These are phyloP conservation scores for Carpinus viminea DNA, from an alignment of 306 rosid species.

Conservation along the genomic window DNA sequence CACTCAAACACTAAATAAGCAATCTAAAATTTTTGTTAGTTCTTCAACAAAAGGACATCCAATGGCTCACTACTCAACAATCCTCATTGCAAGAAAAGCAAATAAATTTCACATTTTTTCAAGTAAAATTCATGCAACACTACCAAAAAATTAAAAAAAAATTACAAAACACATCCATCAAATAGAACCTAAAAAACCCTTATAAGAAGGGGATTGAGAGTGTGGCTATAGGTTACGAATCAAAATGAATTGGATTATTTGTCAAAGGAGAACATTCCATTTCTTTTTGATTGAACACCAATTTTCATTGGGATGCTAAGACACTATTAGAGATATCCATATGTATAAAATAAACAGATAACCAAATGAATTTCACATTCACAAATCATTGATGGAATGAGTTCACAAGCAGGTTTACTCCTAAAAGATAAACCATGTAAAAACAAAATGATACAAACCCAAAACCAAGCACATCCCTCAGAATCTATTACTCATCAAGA, in stretches of 20 bases:
- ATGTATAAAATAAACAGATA: background rate
- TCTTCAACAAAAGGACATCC: background rate
- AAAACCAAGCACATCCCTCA: slow-evolving; percentile 42
- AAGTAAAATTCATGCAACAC: background rate
- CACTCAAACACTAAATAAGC: too few relatives aligned
- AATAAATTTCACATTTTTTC: background rate
- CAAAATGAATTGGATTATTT: background rate
- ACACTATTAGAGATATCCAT: background rate
- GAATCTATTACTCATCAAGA: slow-evolving; percentile 41
- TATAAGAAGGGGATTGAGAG: background rate
- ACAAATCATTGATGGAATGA: background rate
- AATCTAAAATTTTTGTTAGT: background rate
- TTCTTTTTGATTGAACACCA: background rate
- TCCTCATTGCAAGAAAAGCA: background rate
- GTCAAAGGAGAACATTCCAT: background rate
- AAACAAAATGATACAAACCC: background rate
- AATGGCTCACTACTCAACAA: background rate
- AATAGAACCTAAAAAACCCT: background rate
- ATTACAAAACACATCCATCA: too few relatives aligned
- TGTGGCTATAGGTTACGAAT: background rate
- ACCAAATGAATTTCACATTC: background rate
- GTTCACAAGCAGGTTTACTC: background rate
- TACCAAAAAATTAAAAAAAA: too few relatives aligned
- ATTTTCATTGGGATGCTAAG: background rate
- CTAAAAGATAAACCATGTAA: background rate